Base-by-base conservation (phyloP, 2,329 filamentous ascomycete species). In the Penicillium paneum region DNA sequence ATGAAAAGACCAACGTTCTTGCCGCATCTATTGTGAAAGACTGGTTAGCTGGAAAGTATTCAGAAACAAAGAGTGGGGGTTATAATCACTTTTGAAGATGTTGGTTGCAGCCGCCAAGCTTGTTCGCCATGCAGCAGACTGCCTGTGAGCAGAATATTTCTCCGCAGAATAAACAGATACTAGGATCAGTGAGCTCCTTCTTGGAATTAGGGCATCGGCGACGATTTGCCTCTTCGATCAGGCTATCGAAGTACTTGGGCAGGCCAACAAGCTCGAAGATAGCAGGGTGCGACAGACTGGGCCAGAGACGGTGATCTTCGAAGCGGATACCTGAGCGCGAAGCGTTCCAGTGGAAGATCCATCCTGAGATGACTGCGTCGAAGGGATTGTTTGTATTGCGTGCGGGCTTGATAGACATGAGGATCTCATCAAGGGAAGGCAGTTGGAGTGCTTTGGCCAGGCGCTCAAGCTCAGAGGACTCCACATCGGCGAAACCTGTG, bases 141-240 rank as follows among this genome's bases (percentile, higher is more conserved):
- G 89, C 91, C 77, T 99, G 94, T 10, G 89, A 91, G 74, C 94
- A 99, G 74, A 97, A 93, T 38, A 99, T 90, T n/a, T 92, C 91
- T 32, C 94, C 93, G 69, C 94, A 99, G 76, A 97, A 91, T 36
- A 99, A 81, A 68, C 94, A 99, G 35, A 99, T 84, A 60, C 89
- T 90, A 0, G 94, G 91, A 71, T 99, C 95, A 2, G 87, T 88
- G 47, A 99, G 78, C 64, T 97, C 93, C 70, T 94, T 95, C 61
- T 91, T 91, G 1, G 91, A 96, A 2, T 87, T 95, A 0, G 91
- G 91, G 67, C 94, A 99, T 46, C 83, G 86, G 49, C 88, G 80
- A 60, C 86, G 86, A 63, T 94, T 93, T 26, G 91, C 90, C 74
- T 96, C 92, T 67, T 97, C 93, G 55, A 96, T 96, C 35, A 99